Conservation (phyloP, 345 rosid genomes). For the Eucalyptus pauciflora region DNA sequence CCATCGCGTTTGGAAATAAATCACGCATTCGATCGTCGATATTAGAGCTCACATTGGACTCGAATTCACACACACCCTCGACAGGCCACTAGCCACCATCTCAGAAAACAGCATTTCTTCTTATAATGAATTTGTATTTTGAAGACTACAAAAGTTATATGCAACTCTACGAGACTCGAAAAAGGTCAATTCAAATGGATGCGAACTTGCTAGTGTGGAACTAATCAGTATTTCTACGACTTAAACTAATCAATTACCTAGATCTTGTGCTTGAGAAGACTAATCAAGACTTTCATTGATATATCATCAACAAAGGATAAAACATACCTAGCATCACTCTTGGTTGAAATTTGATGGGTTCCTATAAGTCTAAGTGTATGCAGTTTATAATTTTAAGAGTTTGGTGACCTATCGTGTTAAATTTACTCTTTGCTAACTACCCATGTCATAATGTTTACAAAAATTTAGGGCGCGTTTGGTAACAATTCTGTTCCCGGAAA, state of each 20-base stretch:
- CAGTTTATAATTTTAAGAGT: not conserved
- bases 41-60: not conserved
- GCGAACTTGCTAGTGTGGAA: too few species aligned
- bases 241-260: not conserved
- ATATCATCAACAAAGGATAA: not conserved
- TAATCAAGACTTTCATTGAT: not conserved
- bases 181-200: not conserved
- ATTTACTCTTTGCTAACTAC: not conserved
- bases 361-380: not conserved
- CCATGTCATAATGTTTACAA: not conserved
- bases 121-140: not conserved
- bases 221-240: not conserved
- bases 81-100: not conserved
- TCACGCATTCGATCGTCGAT: rapidly evolving
- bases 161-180: not conserved
- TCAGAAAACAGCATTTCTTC: rapidly evolving
- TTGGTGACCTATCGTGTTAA: not conserved
- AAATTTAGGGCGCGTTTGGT: not conserved
- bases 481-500: too few species aligned
- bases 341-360: not conserved
- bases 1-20: not conserved
- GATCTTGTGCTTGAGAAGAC: not conserved
- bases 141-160: not conserved
- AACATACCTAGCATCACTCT: not conserved
- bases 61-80: rapidly evolving